Evolutionary conservation across 345 rosid species (phyloP).

Genomic region (Eucalyptus sp.): DNA sequence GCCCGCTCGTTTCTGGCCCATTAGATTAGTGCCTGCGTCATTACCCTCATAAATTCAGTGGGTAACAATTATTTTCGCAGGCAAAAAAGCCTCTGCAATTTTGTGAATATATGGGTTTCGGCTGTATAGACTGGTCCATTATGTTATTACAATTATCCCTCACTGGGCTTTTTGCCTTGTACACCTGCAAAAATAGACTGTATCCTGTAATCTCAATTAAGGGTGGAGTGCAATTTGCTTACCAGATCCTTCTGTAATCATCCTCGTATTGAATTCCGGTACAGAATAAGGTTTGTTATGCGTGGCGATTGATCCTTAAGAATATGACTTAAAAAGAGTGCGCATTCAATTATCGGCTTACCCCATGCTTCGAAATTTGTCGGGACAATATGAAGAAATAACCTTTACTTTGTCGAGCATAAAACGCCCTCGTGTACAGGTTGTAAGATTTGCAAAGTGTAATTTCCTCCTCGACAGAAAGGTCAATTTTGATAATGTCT

Average conservation of each 20-base stretch:
- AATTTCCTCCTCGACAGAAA: neutral
- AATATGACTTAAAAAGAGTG: neutral
- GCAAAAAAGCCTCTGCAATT: constrained; percentile 29
- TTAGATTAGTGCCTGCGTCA: constrained; percentile 24
- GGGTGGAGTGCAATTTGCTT: neutral
- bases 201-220: neutral
- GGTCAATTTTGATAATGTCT: neutral
- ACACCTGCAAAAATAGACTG: neutral
- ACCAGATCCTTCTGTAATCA: neutral
- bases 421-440: neutral
- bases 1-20: constrained; percentile 15
- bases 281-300: neutral
- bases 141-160: neutral
- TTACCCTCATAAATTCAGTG: neutral
- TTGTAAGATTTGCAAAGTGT: neutral
- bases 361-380: neutral
- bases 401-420: neutral
- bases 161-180: neutral
- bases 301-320: neutral
- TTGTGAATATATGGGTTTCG: constrained; percentile 31
- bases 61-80: constrained; percentile 32
- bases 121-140: neutral
- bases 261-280: neutral
- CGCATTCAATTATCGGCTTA: neutral
- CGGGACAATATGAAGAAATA: neutral